Conservation (phyloP, 1,139 yeast genomes). For the Geotrichum carabidarum region DNA sequence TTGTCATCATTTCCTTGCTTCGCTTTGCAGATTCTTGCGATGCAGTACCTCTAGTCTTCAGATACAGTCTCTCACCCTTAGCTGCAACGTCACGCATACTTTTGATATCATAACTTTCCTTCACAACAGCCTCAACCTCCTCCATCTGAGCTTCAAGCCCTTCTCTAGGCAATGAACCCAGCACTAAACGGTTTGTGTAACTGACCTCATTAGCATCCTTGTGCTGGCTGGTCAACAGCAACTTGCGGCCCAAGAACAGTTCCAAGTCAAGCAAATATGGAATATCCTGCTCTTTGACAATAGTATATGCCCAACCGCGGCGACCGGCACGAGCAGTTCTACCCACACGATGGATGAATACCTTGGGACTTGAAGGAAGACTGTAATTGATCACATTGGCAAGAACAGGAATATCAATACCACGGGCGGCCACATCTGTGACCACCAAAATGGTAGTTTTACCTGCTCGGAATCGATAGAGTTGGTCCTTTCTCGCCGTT, state of each 20-base stretch:
- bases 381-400: constrained; percentile 91
- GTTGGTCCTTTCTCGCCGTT: constrained; percentile 85
- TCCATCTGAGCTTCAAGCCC: constrained; percentile 71
- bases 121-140: constrained; percentile 56
- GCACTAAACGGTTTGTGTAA: constrained; percentile 69
- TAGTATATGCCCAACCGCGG: constrained; percentile 94
- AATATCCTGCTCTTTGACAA: constrained; percentile 76
- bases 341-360: constrained; percentile 95
- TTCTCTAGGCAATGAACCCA: constrained; percentile 76
- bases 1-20: constrained; percentile 69
- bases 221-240: constrained; percentile 46
- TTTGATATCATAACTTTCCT: constrained; percentile 63
- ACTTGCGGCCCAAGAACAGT: constrained; percentile 78
- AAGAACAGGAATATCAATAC: constrained; percentile 95
- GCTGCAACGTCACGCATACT: constrained; percentile 64
- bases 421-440: constrained; percentile 98
- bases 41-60: constrained; percentile 81
- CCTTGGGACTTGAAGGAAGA: constrained; percentile 86
- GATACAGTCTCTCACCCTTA: constrained; percentile 83
- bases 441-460: constrained; percentile 80
- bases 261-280: constrained; percentile 90
- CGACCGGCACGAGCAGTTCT: constrained; percentile 99
- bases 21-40: constrained; percentile 79
- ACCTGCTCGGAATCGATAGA: constrained; percentile 79
- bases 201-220: constrained; percentile 51